Percentiles rank a stretch among this genome's conserved stretches.
Evolutionary conservation across 306 rosid species (phyloP).

Genomic region (Erythrophleum fordii): DNA sequence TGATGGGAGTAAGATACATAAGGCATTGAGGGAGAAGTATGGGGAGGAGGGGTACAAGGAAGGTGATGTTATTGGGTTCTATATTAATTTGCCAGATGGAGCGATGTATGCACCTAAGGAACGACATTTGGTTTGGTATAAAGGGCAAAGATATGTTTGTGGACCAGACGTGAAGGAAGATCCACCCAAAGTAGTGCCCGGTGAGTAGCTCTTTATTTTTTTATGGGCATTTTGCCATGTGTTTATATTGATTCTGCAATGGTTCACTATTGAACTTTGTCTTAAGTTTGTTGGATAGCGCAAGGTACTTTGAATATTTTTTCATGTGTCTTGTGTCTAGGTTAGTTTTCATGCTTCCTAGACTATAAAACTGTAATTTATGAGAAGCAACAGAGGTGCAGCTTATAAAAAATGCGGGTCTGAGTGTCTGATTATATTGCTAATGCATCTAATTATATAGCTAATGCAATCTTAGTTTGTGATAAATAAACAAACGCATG

Average conservation of each 20-base stretch:
- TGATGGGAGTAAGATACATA: conserved; percentile 95
- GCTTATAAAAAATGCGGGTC: not conserved
- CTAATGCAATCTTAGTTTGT: not conserved
- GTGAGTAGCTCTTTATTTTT: conserved; percentile 48
- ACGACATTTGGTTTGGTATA: conserved; percentile 76
- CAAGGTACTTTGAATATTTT: not conserved
- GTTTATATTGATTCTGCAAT: not conserved
- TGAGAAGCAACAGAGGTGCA: not conserved
- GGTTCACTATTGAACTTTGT: not conserved
- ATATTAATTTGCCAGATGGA: conserved; percentile 86
- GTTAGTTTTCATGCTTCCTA: not conserved
- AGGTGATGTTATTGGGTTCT: conserved; percentile 91
- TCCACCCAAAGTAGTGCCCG: conserved; percentile 77
- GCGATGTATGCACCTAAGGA: conserved; percentile 70
- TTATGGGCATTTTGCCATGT: not conserved
- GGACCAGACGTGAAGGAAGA: conserved; percentile 78
- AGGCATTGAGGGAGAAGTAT: conserved; percentile 88
- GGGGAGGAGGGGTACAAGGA: conserved; percentile 93
- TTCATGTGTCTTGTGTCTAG: not conserved
- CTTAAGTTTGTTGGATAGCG: not conserved
- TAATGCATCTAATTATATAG: too few species aligned
- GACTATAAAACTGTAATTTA: not conserved
- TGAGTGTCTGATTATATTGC: not conserved
- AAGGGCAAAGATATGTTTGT: conserved; percentile 80
- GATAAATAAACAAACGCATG: not conserved